These are phyloP conservation scores for Castanea sativa DNA, from an alignment of 306 rosid species.

Conservation along the genomic window DNA sequence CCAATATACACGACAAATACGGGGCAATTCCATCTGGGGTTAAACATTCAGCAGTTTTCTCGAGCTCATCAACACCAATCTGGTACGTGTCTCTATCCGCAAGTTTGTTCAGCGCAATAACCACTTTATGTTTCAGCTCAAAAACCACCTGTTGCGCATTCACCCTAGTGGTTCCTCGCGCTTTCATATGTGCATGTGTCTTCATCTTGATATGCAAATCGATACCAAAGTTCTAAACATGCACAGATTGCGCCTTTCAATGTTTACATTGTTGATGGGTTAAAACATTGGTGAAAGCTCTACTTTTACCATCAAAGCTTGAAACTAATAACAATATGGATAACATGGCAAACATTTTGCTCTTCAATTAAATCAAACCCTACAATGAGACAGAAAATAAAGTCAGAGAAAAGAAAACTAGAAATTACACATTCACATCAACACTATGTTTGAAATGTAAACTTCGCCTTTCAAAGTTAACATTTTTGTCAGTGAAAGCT, in stretches of 20 bases:
- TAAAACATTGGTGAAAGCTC: not conserved
- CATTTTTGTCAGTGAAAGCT: too few relatives aligned
- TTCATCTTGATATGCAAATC: slow-evolving; percentile 43
- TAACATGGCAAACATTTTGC: not conserved
- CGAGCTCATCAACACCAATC: slow-evolving; percentile 62
- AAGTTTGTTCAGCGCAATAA: slow-evolving; percentile 61
- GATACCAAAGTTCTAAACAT: not conserved
- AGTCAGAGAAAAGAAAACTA: not conserved
- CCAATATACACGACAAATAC: slow-evolving; percentile 64
- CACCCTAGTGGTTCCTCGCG: slow-evolving; percentile 34
- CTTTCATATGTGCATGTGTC: slow-evolving; percentile 28
- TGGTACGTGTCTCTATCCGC: slow-evolving; percentile 81
- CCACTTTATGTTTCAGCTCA: slow-evolving; percentile 61
- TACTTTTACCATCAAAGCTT: not conserved
- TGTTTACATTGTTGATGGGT: not conserved
- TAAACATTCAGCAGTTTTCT: slow-evolving; percentile 43
- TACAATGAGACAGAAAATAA: not conserved
- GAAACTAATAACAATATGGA: not conserved
- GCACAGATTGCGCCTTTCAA: not conserved
- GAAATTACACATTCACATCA: not conserved
- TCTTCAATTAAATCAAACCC: not conserved
- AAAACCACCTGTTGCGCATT: slow-evolving; percentile 39
- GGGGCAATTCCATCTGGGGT: slow-evolving; percentile 57
- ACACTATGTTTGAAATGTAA: not conserved
- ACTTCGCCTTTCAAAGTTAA: too few relatives aligned